Percentiles rank a stretch among this genome's conserved stretches.
phyloP scores from a whole-genome alignment of 2,329 filamentous ascomycete genomes.

The Penicillium italicum region DNA sequence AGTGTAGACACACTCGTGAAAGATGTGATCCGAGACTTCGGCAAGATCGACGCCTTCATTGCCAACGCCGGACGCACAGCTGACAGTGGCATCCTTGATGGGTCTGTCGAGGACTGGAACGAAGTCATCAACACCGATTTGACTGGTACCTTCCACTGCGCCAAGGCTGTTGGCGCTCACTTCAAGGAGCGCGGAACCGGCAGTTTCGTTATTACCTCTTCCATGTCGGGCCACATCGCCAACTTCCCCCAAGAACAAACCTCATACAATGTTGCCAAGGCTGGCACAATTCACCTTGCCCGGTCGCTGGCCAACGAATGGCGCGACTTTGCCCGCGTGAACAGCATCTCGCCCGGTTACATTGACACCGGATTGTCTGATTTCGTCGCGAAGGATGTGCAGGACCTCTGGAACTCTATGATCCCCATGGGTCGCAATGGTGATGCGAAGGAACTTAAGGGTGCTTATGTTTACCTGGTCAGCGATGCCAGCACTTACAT shows the following conservation, averaged over 20 bases:
- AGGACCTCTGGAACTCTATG: constrained; percentile 58
- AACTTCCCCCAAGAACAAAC: constrained; percentile 63
- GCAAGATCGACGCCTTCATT: constrained; percentile 64
- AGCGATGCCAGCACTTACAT: constrained; percentile 50
- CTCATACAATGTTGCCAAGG: constrained; percentile 63
- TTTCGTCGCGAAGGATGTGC: constrained; percentile 58
- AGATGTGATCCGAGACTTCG: constrained; percentile 65
- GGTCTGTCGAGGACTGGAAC: constrained; percentile 67
- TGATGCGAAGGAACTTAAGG: constrained; percentile 64
- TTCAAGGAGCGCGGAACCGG: constrained; percentile 64
- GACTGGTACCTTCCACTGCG: constrained; percentile 80
- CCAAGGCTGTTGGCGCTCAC: constrained; percentile 80
- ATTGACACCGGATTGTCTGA: constrained; percentile 66
- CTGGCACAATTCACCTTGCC: constrained; percentile 63
- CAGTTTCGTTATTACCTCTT: constrained; percentile 64
- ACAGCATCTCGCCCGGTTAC: constrained; percentile 65
- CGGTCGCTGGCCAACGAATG: constrained; percentile 65
- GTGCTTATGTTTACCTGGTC: constrained; percentile 50
- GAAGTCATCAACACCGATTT: constrained; percentile 81
- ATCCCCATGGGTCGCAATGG: constrained; percentile 60
- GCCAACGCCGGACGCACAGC: constrained; percentile 70
- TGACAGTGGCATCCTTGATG: constrained; percentile 65
- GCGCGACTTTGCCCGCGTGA: constrained; percentile 66
- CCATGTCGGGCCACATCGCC: constrained; percentile 56
- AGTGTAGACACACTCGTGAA: constrained; percentile 56